A percentile compares a stretch with the other conserved stretches of the same genome.
phyloP scores from a whole-genome alignment of 352 stramenopile genomes.

The Phytopythium chamaehyphon region DNA sequence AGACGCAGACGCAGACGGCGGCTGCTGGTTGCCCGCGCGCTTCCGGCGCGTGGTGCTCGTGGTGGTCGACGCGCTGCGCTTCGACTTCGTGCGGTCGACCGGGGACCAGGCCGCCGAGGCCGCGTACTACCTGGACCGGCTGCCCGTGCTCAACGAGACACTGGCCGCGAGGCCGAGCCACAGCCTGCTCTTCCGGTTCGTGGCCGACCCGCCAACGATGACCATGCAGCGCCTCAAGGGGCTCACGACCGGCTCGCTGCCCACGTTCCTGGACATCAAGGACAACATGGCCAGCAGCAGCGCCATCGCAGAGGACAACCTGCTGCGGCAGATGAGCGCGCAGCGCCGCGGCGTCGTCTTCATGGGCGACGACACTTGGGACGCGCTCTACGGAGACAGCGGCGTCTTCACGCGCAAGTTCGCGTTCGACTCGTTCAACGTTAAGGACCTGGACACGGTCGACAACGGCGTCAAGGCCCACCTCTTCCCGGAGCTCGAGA shows the following conservation, averaged over 20 bases:
- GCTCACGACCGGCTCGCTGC: slow-evolving; percentile 95
- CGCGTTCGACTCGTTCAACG: slow-evolving; percentile 98
- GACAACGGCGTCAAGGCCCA: slow-evolving; percentile 90
- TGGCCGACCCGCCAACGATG: slow-evolving; percentile 97
- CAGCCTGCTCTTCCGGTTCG: slow-evolving; percentile 90
- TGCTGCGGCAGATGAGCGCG: slow-evolving; percentile 85
- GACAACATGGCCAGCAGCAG: slow-evolving; percentile 89
- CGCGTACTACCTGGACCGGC: slow-evolving; percentile 76
- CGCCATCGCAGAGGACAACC: slow-evolving; percentile 95
- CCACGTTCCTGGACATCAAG: slow-evolving; percentile 97
- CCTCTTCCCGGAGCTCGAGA: slow-evolving; percentile 70
- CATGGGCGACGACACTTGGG: slow-evolving; percentile 99
- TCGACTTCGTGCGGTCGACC: slow-evolving; percentile 90
- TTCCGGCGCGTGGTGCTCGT: slow-evolving; percentile 90
- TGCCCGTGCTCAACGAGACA: slow-evolving; percentile 75
- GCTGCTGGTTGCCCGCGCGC: slow-evolving; percentile 72
- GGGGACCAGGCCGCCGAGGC: slow-evolving; percentile 3
- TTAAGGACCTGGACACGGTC: slow-evolving; percentile 97
- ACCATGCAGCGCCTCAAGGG: slow-evolving; percentile 98
- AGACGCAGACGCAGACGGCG: background rate
- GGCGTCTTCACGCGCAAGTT: slow-evolving; percentile 89
- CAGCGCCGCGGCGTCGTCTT: slow-evolving; percentile 83
- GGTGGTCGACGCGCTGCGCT: slow-evolving; percentile 96
- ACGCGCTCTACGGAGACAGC: slow-evolving; percentile 86
- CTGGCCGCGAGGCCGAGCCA: slow-evolving; percentile 43